A percentile compares a stretch with the other conserved stretches of the same genome.
phyloP scores from a whole-genome alignment of 306 rosid genomes.

The Ormosia emarginata region DNA sequence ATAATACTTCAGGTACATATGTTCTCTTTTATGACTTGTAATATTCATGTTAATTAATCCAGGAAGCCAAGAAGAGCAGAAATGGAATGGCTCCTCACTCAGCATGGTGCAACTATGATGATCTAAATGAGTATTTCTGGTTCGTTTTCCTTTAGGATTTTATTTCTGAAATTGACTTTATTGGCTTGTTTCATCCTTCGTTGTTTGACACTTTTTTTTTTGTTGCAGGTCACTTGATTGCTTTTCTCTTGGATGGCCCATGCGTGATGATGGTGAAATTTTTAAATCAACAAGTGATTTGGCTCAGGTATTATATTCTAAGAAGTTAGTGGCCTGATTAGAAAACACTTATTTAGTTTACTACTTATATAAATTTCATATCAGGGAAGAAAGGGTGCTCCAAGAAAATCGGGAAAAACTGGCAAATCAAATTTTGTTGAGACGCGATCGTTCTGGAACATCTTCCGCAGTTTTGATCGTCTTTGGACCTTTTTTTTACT shows the following conservation, averaged over 20 bases:
- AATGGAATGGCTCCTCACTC: conserved; percentile 82
- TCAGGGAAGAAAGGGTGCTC: conserved; percentile 67
- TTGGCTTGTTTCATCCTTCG: conserved; percentile 16
- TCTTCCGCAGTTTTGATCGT: conserved; percentile 91
- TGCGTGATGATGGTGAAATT: conserved; percentile 96
- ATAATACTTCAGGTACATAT: conserved; percentile 20
- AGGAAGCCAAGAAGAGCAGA: conserved; percentile 74
- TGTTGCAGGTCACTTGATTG: conserved; percentile 76
- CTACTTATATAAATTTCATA: conserved; percentile 16
- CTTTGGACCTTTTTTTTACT: conserved; percentile 89
- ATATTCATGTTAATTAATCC: conserved; percentile 23
- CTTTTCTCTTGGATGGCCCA: conserved; percentile 99
- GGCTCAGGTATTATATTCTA: conserved; percentile 42
- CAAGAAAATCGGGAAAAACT: conserved; percentile 52
- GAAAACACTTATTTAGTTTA: background rate
- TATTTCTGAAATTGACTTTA: conserved; percentile 15
- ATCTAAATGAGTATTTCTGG: conserved; percentile 98
- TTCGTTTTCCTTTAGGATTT: conserved; percentile 38
- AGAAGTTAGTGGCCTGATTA: conserved; percentile 12
- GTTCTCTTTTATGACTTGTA: background rate
- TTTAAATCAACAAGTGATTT: conserved; percentile 73
- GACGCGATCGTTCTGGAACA: conserved; percentile 89
- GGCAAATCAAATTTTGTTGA: conserved; percentile 89
- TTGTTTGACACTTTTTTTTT: conserved; percentile 4
- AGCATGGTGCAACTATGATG: conserved; percentile 94